phyloP scores from a whole-genome alignment of 1,284 basidiomycete genomes.

The Melampsora larici-populina region DNA sequence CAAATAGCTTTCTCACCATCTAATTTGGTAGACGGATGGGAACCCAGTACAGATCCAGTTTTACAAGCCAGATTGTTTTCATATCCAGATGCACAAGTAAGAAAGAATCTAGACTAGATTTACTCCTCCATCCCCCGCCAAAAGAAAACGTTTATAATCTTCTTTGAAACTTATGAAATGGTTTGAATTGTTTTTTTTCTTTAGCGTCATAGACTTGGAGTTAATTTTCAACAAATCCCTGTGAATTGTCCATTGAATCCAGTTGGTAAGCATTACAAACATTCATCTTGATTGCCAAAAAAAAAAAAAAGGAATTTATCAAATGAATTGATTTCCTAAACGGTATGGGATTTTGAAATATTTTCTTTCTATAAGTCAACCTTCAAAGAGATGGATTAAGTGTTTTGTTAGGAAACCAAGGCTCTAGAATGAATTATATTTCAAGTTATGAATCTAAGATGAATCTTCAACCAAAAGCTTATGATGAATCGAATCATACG shows the following conservation, averaged over 20 bases:
- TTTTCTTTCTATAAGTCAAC: slow-evolving; percentile 60
- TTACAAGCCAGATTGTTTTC: slow-evolving; percentile 89
- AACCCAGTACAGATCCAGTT: slow-evolving; percentile 82
- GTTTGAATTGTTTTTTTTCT: slow-evolving; percentile 28
- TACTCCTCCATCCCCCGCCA: too few species aligned
- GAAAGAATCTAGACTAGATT: slow-evolving; percentile 59
- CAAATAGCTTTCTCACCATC: slow-evolving; percentile 78
- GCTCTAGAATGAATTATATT: slow-evolving; percentile 78
- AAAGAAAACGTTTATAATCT: too few species aligned
- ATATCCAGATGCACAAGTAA: slow-evolving; percentile 91
- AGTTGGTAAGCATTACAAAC: slow-evolving; percentile 44
- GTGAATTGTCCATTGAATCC: slow-evolving; percentile 75
- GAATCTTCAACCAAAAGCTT: slow-evolving; percentile 39
- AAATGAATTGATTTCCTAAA: too few species aligned
- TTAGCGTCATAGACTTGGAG: slow-evolving; percentile 62
- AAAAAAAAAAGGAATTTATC: too few species aligned
- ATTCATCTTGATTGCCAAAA: slow-evolving; percentile 54
- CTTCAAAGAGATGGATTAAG: slow-evolving; percentile 64
- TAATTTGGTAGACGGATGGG: slow-evolving; percentile 79
- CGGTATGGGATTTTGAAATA: too few species aligned
- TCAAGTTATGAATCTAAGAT: slow-evolving; percentile 60
- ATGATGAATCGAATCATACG: slow-evolving; percentile 38
- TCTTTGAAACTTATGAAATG: too few species aligned
- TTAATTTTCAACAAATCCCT: slow-evolving; percentile 83
- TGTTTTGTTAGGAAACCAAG: slow-evolving; percentile 64